Evolutionary conservation across 176 grass and related monocot species (phyloP).

Genomic region (Melocanna baccifera): DNA sequence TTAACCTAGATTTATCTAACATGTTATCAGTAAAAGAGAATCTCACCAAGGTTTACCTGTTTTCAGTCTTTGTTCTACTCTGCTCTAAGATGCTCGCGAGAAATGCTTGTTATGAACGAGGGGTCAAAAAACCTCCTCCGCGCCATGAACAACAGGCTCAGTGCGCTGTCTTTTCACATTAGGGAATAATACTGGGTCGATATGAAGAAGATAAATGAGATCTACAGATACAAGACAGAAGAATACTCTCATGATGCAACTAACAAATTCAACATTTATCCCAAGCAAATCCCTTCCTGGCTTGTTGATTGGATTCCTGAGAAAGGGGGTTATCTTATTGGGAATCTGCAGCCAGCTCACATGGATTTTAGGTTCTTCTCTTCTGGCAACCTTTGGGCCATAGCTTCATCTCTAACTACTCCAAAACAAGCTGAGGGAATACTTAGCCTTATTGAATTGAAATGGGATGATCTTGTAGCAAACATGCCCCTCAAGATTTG

Average conservation of each 20-base stretch:
- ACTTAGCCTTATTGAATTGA: constrained; percentile 84
- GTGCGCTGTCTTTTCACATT: constrained; percentile 79
- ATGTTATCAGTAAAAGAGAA: background rate
- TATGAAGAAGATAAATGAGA: constrained; percentile 89
- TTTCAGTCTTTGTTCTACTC: constrained; percentile 78
- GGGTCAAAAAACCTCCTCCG: constrained; percentile 62
- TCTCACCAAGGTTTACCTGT: constrained; percentile 4
- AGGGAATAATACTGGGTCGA: constrained; percentile 86
- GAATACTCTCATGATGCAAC: constrained; percentile 84
- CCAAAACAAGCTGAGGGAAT: constrained; percentile 76
- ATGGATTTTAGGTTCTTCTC: constrained; percentile 91
- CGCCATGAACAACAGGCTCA: constrained; percentile 78
- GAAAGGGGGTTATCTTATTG: constrained; percentile 76
- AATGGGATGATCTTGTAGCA: constrained; percentile 78
- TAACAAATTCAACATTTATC: constrained; percentile 92
- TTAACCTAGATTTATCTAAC: background rate
- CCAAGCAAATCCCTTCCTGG: constrained; percentile 83
- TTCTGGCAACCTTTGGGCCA: constrained; percentile 83
- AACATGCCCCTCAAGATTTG: constrained; percentile 80
- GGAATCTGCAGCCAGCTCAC: constrained; percentile 83
- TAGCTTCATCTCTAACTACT: constrained; percentile 71
- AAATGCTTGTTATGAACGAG: constrained; percentile 65
- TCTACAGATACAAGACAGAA: constrained; percentile 87
- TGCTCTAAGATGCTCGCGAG: constrained; percentile 68
- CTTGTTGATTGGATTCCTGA: constrained; percentile 86